These are phyloP conservation scores for Phlebiopsis flavidoalba DNA, from an alignment of 768 basidiomycete species.

Conservation along the genomic window DNA sequence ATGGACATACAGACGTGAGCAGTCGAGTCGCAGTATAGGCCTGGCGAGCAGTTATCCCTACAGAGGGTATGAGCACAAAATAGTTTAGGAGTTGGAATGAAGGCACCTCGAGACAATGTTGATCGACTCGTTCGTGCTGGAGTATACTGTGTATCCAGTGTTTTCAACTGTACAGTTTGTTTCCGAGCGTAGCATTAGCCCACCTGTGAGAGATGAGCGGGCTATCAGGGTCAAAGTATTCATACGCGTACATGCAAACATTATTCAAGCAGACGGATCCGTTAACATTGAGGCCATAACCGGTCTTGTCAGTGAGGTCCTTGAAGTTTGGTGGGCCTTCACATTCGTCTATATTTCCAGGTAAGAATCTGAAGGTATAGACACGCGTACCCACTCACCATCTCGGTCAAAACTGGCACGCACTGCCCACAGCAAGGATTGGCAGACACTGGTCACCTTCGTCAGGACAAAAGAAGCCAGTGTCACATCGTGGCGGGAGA, in stretches of 20 bases:
- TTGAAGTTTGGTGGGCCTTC: conserved; percentile 58
- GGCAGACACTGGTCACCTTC: conserved; percentile 68
- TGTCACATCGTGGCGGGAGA: conserved; percentile 57
- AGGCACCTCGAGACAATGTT: conserved; percentile 77
- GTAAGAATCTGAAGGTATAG: background rate
- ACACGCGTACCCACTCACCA: conserved; percentile 38
- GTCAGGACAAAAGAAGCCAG: conserved; percentile 76
- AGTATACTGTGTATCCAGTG: conserved; percentile 70
- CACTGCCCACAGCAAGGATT: conserved; percentile 52
- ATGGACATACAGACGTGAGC: conserved; percentile 50
- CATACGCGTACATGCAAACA: conserved; percentile 61
- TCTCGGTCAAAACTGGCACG: conserved; percentile 87
- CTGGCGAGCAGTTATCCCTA: conserved; percentile 69
- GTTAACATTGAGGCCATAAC: conserved; percentile 70
- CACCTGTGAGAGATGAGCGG: conserved; percentile 41
- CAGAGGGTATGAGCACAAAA: background rate
- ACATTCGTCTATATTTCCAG: conserved; percentile 62
- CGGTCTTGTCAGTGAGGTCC: conserved; percentile 58
- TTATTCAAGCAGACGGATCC: conserved; percentile 83
- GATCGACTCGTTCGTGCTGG: conserved; percentile 51
- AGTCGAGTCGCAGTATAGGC: conserved; percentile 71
- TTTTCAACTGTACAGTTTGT: conserved; percentile 71
- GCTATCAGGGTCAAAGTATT: conserved; percentile 9
- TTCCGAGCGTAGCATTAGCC: conserved; percentile 68
- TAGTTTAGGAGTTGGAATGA: background rate